Evolutionary conservation across 176 grass and related monocot species (phyloP).

Genomic region (Eleusine coracana): DNA sequence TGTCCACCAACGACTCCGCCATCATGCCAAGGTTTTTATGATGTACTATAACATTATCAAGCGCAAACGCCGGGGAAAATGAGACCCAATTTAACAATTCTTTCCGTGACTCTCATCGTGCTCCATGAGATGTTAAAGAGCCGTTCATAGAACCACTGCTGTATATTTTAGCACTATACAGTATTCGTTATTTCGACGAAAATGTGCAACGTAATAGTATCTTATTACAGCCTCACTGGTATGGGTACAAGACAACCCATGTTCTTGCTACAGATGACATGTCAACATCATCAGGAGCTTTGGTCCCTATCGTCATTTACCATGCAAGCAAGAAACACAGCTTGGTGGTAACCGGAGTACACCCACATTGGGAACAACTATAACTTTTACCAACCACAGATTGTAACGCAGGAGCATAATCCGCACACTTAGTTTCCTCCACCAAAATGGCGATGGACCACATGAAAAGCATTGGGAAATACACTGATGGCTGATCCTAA

Average conservation of each 20-base stretch:
- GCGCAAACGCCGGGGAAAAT: background rate
- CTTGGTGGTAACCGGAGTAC: background rate
- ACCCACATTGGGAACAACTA: conserved; percentile 11
- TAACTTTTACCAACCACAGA: background rate
- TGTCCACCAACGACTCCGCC: conserved; percentile 59
- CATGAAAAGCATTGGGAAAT: conserved; percentile 11
- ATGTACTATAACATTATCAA: background rate
- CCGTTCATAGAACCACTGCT: background rate
- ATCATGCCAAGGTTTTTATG: conserved; percentile 40
- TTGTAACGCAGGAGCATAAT: background rate
- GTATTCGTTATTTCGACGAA: background rate
- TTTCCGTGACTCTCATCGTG: background rate
- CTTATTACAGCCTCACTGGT: too few species aligned
- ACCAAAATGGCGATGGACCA: conserved; percentile 7
- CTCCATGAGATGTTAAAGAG: too few species aligned
- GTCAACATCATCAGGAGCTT: background rate
- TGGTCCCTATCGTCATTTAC: background rate
- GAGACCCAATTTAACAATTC: conserved; percentile 4
- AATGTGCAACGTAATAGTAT: background rate
- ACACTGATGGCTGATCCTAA: background rate
- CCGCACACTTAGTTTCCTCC: conserved; percentile 38
- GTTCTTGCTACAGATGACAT: background rate
- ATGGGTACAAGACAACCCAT: background rate
- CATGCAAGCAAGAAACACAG: conserved; percentile 17
- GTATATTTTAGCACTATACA: background rate